phyloP scores from a whole-genome alignment of 352 stramenopile species.

The Albugo laibachii region DNA sequence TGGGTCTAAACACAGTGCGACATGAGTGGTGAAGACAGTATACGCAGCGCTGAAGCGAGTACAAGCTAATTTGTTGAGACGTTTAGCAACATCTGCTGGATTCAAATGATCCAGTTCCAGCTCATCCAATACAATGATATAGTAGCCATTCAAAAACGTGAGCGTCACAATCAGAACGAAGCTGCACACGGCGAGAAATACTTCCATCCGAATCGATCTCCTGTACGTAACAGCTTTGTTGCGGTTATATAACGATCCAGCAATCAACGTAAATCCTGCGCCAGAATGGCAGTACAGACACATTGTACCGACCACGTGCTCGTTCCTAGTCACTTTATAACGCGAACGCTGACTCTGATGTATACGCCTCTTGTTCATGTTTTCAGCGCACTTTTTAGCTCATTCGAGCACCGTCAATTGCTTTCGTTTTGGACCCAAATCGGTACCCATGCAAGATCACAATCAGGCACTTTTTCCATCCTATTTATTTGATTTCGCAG shows the following conservation, averaged over 20 bases:
- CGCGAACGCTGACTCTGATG: too few relatives aligned
- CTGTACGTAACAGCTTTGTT: neutral
- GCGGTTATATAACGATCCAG: too few relatives aligned
- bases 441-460: constrained; percentile 15
- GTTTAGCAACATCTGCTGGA: constrained; percentile 60
- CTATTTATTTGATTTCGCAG: constrained; percentile 8
- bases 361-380: neutral
- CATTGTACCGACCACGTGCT: too few relatives aligned
- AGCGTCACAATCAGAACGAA: constrained; percentile 72
- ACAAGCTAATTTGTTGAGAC: constrained; percentile 75
- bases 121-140: constrained; percentile 60
- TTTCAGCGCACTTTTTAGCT: constrained; percentile 49
- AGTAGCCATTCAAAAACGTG: constrained; percentile 78
- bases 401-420: constrained; percentile 72
- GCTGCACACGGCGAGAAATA: constrained; percentile 53
- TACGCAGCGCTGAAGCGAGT: neutral
- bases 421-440: constrained; percentile 61
- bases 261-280: too few relatives aligned
- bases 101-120: constrained; percentile 76
- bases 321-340: too few relatives aligned
- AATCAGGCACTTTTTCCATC: constrained; percentile 1
- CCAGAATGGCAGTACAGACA: too few relatives aligned
- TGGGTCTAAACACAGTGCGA: constrained; percentile 19
- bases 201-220: constrained; percentile 20
- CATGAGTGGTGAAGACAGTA: neutral